phyloP scores from a whole-genome alignment of 2,329 filamentous ascomycete genomes.

The Scedosporium aurantiacum region DNA sequence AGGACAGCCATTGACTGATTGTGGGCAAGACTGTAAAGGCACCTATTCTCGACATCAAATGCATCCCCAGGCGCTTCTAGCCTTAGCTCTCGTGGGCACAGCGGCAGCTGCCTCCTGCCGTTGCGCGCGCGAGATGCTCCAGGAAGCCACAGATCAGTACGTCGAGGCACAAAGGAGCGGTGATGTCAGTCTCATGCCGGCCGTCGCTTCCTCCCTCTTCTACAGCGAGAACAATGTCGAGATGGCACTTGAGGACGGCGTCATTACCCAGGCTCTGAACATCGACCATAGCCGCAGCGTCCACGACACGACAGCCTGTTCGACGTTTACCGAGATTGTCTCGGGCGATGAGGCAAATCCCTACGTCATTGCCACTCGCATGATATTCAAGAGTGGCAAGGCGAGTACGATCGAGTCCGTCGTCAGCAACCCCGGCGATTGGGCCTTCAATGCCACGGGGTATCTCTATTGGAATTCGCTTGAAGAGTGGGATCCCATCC shows the following conservation, averaged over 20 bases:
- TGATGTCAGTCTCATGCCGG: slow-evolving; percentile 8
- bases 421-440: slow-evolving; percentile 23
- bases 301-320: slow-evolving; percentile 23
- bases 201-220: neutral
- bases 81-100: neutral
- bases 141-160: slow-evolving; percentile 8
- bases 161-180: slow-evolving; percentile 14
- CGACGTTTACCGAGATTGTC: slow-evolving; percentile 24
- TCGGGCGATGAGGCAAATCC: slow-evolving; percentile 18
- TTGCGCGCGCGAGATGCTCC: neutral
- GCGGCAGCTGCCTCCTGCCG: neutral
- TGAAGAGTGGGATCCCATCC: slow-evolving; percentile 22
- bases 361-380: slow-evolving; percentile 26
- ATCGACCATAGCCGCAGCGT: slow-evolving; percentile 25
- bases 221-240: slow-evolving; percentile 21
- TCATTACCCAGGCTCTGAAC: slow-evolving; percentile 20
- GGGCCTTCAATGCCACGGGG: slow-evolving; percentile 25
- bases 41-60: neutral
- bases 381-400: slow-evolving; percentile 16
- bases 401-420: slow-evolving; percentile 16
- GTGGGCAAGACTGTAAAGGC: neutral
- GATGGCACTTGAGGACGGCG: slow-evolving; percentile 17
- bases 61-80: neutral
- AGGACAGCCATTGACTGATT: neutral
- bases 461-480: slow-evolving; percentile 22